A percentile compares a stretch with the other conserved stretches of the same genome.
phyloP scores from a whole-genome alignment of 2,329 filamentous ascomycete species.

The Albophoma yamanashiensis region DNA sequence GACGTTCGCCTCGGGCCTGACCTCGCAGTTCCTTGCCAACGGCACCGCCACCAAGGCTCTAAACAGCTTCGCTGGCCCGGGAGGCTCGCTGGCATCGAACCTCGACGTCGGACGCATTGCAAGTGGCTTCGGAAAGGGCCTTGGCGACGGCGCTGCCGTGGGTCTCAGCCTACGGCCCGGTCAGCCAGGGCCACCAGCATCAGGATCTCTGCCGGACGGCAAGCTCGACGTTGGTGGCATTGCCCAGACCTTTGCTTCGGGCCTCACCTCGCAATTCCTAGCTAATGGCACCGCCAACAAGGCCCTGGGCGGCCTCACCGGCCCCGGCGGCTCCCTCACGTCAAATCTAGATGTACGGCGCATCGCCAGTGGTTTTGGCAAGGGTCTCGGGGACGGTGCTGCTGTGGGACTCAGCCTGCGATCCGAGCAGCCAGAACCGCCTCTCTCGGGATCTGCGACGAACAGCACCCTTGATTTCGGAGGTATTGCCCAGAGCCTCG shows the following conservation, averaged over 20 bases:
- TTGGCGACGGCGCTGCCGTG: constrained; percentile 6
- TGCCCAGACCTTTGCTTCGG: not conserved
- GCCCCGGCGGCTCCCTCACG: not conserved
- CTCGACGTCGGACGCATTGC: not conserved
- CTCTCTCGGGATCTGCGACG: not conserved
- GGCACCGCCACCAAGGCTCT: not conserved
- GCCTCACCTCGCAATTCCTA: not conserved
- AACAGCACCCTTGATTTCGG: not conserved
- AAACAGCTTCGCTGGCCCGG: not conserved
- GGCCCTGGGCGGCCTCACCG: not conserved
- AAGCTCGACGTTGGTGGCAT: not conserved
- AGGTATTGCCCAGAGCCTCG: constrained; percentile 3
- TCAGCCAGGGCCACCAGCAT: not conserved
- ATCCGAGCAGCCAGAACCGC: not conserved
- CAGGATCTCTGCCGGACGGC: not conserved
- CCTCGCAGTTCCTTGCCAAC: not conserved
- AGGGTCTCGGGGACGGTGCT: constrained; percentile 6
- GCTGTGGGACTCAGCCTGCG: not conserved
- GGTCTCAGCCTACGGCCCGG: not conserved
- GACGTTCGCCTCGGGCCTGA: not conserved
- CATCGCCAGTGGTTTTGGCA: not conserved
- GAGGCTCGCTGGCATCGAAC: not conserved
- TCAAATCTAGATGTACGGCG: not conserved
- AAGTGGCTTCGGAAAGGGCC: not conserved
- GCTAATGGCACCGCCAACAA: not conserved